These are phyloP conservation scores for Leishmania tropica DNA, from an alignment of 208 protist species.

Conservation along the genomic window DNA sequence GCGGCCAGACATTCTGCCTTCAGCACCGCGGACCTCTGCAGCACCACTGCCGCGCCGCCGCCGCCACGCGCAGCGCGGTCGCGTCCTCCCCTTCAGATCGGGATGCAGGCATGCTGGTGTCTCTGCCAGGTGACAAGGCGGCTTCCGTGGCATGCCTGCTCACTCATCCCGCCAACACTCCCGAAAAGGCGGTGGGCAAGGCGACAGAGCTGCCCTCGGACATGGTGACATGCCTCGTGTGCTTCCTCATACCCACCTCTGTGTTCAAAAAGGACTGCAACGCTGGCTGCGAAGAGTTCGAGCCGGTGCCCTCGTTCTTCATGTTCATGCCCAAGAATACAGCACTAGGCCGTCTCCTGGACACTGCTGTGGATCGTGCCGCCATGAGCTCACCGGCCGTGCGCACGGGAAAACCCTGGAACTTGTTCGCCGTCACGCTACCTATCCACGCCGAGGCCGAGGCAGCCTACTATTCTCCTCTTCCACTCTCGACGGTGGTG, in stretches of 20 bases:
- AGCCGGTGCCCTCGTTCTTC: constrained; percentile 69
- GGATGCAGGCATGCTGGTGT: not conserved
- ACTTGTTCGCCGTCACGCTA: constrained; percentile 46
- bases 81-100: constrained; percentile 3
- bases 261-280: not conserved
- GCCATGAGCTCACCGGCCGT: constrained; percentile 43
- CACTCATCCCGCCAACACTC: constrained; percentile 49
- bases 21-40: constrained; percentile 62
- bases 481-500: constrained; percentile 54
- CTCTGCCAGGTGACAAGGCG: constrained; percentile 15
- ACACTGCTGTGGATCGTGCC: constrained; percentile 64
- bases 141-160: constrained; percentile 40
- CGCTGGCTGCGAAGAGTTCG: constrained; percentile 21
- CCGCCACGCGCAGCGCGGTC: constrained; percentile 10
- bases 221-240: constrained; percentile 66
- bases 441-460: constrained; percentile 33
- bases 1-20: constrained; percentile 71
- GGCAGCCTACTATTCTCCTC: constrained; percentile 44
- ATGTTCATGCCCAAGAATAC: constrained; percentile 60
- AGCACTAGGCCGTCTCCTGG: constrained; percentile 63
- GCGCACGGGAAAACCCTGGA: constrained; percentile 38
- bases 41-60: constrained; percentile 50
- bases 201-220: constrained; percentile 47
- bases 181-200: constrained; percentile 65
- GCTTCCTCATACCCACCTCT: constrained; percentile 36